Conservation (phyloP, 139 green algal species). For the Parachlorella kessleri region DNA sequence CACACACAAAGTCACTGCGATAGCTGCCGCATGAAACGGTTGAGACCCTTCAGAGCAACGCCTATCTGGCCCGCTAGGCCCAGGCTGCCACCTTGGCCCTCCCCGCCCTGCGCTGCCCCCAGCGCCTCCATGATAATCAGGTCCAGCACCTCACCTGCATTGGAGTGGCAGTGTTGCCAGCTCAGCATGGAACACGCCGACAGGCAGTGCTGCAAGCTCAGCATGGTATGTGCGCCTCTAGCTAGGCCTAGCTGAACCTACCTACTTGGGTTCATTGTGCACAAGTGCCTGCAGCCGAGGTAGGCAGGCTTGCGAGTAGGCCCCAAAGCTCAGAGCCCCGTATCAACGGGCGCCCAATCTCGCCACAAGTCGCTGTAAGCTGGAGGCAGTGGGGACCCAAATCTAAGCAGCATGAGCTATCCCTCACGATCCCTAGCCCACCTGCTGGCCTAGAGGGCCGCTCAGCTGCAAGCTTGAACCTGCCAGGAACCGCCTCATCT, state of each 20-base stretch:
- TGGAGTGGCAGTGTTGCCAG: too few relatives aligned
- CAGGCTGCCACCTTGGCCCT: neutral
- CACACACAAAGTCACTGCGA: slow-evolving; percentile 12
- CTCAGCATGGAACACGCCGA: too few relatives aligned
- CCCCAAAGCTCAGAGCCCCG: neutral
- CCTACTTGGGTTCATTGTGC: too few relatives aligned
- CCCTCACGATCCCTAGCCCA: neutral
- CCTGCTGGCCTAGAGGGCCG: slow-evolving; percentile 17
- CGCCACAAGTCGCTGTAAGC: too few relatives aligned
- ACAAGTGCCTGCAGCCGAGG: neutral
- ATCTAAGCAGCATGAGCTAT: too few relatives aligned
- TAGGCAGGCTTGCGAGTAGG: neutral
- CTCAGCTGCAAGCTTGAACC: slow-evolving; percentile 54
- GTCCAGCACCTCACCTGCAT: slow-evolving; percentile 49
- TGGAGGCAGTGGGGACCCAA: too few relatives aligned
- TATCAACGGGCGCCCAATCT: neutral
- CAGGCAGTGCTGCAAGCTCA: too few relatives aligned
- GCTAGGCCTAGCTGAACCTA: too few relatives aligned
- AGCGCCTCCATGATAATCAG: slow-evolving; percentile 53
- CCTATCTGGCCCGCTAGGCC: slow-evolving; percentile 40
- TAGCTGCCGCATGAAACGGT: slow-evolving; percentile 51
- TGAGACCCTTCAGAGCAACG: slow-evolving; percentile 30
- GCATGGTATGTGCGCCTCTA: too few relatives aligned
- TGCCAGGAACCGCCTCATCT: slow-evolving; percentile 25
- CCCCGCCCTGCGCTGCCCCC: neutral